These are phyloP conservation scores for Chaetoceros muelleri DNA, from an alignment of 108 stramenopile species.

Conservation along the genomic window DNA sequence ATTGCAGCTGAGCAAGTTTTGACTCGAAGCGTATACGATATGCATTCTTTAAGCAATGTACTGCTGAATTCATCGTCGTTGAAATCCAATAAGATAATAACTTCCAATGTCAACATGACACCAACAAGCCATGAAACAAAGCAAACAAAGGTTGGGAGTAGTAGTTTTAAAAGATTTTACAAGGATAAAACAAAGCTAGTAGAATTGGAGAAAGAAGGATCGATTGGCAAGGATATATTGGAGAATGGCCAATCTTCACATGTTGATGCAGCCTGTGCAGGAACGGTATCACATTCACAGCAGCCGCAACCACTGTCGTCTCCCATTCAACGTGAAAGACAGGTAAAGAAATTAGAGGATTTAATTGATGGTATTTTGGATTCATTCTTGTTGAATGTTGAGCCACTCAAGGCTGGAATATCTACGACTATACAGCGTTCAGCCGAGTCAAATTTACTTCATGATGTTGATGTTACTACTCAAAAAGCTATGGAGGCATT, in stretches of 20 bases:
- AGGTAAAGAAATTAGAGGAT: slow-evolving; percentile 37
- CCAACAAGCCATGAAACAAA: too few relatives aligned
- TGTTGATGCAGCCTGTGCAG: neutral
- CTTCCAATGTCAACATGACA: too few relatives aligned
- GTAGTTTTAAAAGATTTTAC: neutral
- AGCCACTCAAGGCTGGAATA: slow-evolving; percentile 54
- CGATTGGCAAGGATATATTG: neutral
- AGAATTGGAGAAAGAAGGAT: neutral
- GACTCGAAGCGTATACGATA: slow-evolving; percentile 43
- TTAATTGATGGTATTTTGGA: slow-evolving; percentile 60
- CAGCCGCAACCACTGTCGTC: neutral
- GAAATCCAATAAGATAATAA: neutral
- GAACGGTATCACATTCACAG: neutral
- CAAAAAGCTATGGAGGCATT: slow-evolving; percentile 14
- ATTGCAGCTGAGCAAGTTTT: slow-evolving; percentile 12
- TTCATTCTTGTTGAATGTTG: slow-evolving; percentile 29
- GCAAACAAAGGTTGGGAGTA: neutral
- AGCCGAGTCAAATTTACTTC: slow-evolving; percentile 30
- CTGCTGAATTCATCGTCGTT: slow-evolving; percentile 1
- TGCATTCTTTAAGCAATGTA: slow-evolving; percentile 44
- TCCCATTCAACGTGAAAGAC: too few relatives aligned
- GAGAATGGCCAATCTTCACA: slow-evolving; percentile 1
- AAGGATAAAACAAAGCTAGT: neutral
- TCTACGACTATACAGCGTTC: slow-evolving; percentile 35
- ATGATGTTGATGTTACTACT: slow-evolving; percentile 10